Evolutionary conservation across 768 basidiomycete species (phyloP), one percentile per base, ranked within the genome.

Genomic region (Gloeophyllum trabeum): DNA sequence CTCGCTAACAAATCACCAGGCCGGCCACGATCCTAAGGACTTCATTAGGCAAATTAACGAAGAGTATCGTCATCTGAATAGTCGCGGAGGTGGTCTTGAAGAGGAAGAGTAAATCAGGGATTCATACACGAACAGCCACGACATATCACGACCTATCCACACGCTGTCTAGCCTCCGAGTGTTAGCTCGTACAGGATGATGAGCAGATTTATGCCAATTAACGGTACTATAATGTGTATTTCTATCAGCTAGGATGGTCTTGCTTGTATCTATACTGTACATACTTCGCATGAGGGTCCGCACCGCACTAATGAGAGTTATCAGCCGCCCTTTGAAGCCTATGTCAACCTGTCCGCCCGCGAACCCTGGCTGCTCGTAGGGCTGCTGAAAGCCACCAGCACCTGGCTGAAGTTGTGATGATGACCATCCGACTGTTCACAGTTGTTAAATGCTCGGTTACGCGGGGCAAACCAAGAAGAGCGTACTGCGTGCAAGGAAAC

Each of bases 281-380:
- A 69, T 59, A 99, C 94, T 91, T 61, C 94, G 79, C 88, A 98
- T 89, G 53, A 99, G 71, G 36, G 94, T 98, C 63, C 94, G 73
- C 46, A 97, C 91, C 26, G 94, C 94, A 52, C 85, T 78, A 48
- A 97, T 96, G 53, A 99, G 76, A 65, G 88, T 87, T 58, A 98
- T 78, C 46, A 97, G 60, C 54, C 88, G 76, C 47, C 76, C 75
- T 65, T 97, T 97, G 47, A 97, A 63, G 16, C 85, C 72, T 36
- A 76, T 66, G 19, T 90, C 82, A 25, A 53, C 65, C 44, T 69
- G 71, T 43, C 54, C 65, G 25, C 58, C 63, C 24, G 74, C 71
- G 50, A 75, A 79, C 25, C 73, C 73, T 43, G 66, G 64, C 53
- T 79, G 79, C 52, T 82, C 83, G 51, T 81, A 86, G 35, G 70